Evolutionary conservation across 1,284 basidiomycete species (phyloP), one percentile per base, ranked within the genome.

Genomic region (Anthracocystis setariae): DNA sequence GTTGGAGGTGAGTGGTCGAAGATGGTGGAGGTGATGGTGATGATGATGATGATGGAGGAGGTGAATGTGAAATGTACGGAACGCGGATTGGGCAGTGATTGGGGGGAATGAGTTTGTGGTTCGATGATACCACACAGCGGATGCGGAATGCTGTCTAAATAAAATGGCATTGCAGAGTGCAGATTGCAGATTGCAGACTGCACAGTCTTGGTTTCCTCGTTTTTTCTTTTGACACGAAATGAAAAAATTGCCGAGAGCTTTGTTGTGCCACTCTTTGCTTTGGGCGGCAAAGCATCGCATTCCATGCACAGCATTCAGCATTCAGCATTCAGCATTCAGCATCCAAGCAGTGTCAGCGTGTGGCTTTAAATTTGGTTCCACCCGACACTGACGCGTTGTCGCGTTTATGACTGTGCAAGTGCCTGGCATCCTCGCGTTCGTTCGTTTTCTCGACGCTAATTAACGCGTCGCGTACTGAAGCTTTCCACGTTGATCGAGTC

Each of bases 401-500:
- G 62, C 57, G 62, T 65, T 53, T 44, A 58, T 53, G 35, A 52
- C 17, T 57, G 45, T 20, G 42, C 35, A 12, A 46, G 46, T 46
- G 54, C 55, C 17, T 10, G 0, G 18, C 8, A 8, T 33, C 2
- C 20, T 42, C 52, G 60, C 39, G 54, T 53, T 15, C 0, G 8
- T 10, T 18, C 21, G 10, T 15, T 5, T 39, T 2, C 5, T 29
- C 17, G 29, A 29, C 5, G 17, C n/a, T 33, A 46, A 45, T 65
- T 46, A 49, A 65, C 62, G 62, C 62, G 55, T 46, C 62, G 62
- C 62, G 62, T 45, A 23, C 12, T 24, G 12, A 23, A 37, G 15
- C 40, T 5, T 45, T 53, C 42, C 43, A 21, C 9, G 8, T 32
- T 23, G 27, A 42, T 50, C 48, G 48, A 50, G 5, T 15, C 20